A percentile compares a stretch with the other conserved stretches of the same genome.
These are phyloP conservation scores for Cokeromyces recurvatus DNA, from an alignment of 371 early-diverging fungal genomes.

Conservation along the genomic window DNA sequence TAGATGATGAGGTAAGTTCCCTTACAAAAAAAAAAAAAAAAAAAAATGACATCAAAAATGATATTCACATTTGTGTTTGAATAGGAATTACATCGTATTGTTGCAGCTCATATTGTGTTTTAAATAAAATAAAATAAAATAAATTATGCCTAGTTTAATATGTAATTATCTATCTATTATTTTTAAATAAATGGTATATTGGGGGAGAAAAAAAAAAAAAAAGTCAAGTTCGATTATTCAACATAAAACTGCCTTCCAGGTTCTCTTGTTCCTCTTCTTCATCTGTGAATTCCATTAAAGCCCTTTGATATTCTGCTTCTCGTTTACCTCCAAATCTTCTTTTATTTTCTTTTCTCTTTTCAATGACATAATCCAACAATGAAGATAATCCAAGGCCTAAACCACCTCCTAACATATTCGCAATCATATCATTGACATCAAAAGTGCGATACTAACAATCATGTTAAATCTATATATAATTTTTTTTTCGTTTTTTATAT, in stretches of 20 bases:
- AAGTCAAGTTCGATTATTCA: too few relatives aligned
- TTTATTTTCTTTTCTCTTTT: constrained; percentile 22
- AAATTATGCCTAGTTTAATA: background rate
- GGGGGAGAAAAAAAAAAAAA: too few relatives aligned
- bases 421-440: constrained; percentile 41
- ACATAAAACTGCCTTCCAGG: background rate
- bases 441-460: constrained; percentile 44
- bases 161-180: constrained; percentile 1
- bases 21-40: background rate
- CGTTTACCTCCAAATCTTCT: constrained; percentile 35
- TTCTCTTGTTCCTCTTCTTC: constrained; percentile 21
- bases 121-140: constrained; percentile 13
- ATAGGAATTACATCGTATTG: constrained; percentile 42
- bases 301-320: constrained; percentile 39
- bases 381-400: constrained; percentile 29
- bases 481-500: background rate
- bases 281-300: constrained; percentile 35
- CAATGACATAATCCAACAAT: constrained; percentile 20
- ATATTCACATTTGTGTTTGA: background rate
- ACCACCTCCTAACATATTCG: constrained; percentile 35
- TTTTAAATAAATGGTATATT: too few relatives aligned
- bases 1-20: constrained; percentile 33
- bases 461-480: background rate
- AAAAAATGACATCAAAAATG: too few relatives aligned
- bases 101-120: constrained; percentile 45